Base-by-base conservation (phyloP, 306 rosid genomes). In the Inga oerstediana region DNA sequence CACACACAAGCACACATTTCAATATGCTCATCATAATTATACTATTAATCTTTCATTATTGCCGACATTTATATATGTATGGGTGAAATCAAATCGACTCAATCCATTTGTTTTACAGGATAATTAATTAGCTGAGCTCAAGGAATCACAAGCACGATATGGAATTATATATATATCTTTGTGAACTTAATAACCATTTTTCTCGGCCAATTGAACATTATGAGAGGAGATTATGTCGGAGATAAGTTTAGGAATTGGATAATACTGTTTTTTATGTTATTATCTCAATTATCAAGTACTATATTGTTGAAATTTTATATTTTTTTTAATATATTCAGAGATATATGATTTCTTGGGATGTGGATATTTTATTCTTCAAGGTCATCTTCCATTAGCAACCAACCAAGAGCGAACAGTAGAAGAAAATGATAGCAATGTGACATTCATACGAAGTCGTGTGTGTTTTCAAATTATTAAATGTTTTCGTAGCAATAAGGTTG, bases 91-190 rank as follows among this genome's bases (percentile, higher is more conserved):
- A 75, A 37, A 37, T 56, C 43, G 35, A 54, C 30, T 74, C 24
- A 39, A 76, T 76, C 70, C 48, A 76, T 56, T 56, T 76, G 35
- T 54, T 58, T 39, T 39, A 37, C 39, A 13, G 54, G 44, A 43
- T 30, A 14, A 58, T 37, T 2, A 48, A 48, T 13, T 12, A 59
- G 72, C 75, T 69, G 69, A 59, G 72, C 69, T 69, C 67, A 76
- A 76, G 69, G 73, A 24, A 76, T 77, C 83, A 75, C 75, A 82
- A 65, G 72, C 72, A 35, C 44, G 72, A 82, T 69, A 69, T 54
- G 58, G 72, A 68, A 45, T 74, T 74, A 10, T 27, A 15, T 27
- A 15, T 6, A 39, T 22, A 49, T 13, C 9, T 49, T 49, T 73
- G 20, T 17, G 48, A 78, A 51, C 32, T 51, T 83, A 64, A 39